Evolutionary conservation across 164 flowering plant genomes (phyloP), one percentile per base, ranked within the genome.

Genomic region (Vitis rupestris): DNA sequence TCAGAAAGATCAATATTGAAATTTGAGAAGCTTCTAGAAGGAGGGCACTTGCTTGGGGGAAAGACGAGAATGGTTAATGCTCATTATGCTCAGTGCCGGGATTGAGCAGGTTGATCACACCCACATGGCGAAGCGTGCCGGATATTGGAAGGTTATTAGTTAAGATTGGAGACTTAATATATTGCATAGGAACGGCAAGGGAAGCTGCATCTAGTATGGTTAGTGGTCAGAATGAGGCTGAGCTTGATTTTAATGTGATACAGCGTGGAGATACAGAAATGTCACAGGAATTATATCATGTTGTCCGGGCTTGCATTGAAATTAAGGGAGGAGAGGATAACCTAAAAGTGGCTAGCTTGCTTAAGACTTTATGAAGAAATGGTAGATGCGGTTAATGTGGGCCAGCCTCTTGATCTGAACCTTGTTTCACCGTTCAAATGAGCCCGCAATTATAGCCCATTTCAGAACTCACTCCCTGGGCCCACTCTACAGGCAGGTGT

Each of bases 121-220:
- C 17, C 98, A 89, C 79, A 87, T 94, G 70, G 31, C 86, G 4
- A 94, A 97, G 90, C 63, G 97, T 89, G 71, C 97, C 98, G 71
- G 97, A 90, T 15, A 76, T 92, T 71, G 98, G 98, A 27, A 90
- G 90, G 97, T 68, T 94, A 31, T 97, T 94, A 69, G 97, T 92
- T 10, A 94, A 94, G 83, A 88, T 92, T 77, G 98, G 98, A 19
- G 98, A 97, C 12, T 97, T 97, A 31, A 97, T 97, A 12, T 94
- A 94, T 81, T 89, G 97, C 15, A 94, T 94, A 63, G 98, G 98
- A 69, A 94, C 92, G 97, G 98, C 95, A 19, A 97, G 98, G 65
- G 98, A 94, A 15, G 98, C 97, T 64, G 98, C 97, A 19, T 94
- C 98, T 1, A 94, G 97, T 74, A 90, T 94, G 98, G 98, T 94